Evolutionary conservation across 768 basidiomycete species (phyloP).

Genomic region (Cubamyces lactineus): DNA sequence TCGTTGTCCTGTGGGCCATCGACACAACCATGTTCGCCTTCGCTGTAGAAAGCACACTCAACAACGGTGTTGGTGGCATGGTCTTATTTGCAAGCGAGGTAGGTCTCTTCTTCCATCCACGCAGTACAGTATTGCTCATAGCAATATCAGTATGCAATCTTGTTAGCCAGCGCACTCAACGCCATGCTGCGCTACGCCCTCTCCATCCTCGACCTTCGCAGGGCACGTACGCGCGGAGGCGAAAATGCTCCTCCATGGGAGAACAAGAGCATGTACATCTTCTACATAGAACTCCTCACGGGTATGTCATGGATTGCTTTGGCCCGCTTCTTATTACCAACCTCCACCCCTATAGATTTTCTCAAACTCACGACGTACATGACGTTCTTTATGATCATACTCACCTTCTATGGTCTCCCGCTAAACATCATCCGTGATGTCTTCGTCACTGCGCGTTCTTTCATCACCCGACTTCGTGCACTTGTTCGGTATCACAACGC

Average conservation of each 20-base stretch:
- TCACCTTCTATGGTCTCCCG: constrained; percentile 92
- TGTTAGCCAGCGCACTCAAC: constrained; percentile 79
- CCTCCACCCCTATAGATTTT: constrained; percentile 66
- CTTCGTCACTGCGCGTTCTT: constrained; percentile 92
- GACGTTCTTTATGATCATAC: constrained; percentile 91
- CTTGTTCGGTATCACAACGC: constrained; percentile 92
- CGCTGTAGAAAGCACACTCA: constrained; percentile 78
- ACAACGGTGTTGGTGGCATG: constrained; percentile 84
- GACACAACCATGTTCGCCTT: constrained; percentile 81
- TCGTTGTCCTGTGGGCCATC: constrained; percentile 70
- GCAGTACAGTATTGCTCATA: neutral
- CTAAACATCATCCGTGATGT: constrained; percentile 97
- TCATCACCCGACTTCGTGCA: constrained; percentile 84
- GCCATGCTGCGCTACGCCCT: constrained; percentile 82
- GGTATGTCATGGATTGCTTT: constrained; percentile 51
- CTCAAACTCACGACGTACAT: constrained; percentile 91
- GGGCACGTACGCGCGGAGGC: constrained; percentile 76
- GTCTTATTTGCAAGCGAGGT: constrained; percentile 96
- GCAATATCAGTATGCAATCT: constrained; percentile 76
- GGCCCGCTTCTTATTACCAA: neutral
- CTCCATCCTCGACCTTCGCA: constrained; percentile 78
- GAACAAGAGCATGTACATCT: constrained; percentile 95
- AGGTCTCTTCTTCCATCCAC: constrained; percentile 31
- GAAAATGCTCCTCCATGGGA: constrained; percentile 94
- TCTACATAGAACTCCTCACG: constrained; percentile 91